Conservation (phyloP, 352 stramenopile genomes). For the Elongisporangium prolatum region DNA sequence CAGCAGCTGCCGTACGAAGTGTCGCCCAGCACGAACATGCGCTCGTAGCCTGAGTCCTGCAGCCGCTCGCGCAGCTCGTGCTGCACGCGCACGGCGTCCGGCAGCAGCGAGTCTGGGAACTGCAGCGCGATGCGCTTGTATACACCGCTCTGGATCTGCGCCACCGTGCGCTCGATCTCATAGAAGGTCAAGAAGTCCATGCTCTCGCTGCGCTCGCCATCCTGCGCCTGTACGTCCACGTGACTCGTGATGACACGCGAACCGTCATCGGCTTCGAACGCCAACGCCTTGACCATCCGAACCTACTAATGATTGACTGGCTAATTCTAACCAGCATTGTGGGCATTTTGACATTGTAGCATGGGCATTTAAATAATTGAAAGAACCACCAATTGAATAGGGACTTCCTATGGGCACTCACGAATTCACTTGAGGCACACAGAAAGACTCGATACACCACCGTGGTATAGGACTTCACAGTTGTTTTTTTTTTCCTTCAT, state of each 20-base stretch:
- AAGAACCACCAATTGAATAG: too few species aligned
- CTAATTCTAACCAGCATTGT: background rate
- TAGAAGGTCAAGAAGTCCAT: constrained; percentile 53
- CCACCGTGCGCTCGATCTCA: constrained; percentile 53
- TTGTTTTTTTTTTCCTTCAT: too few species aligned
- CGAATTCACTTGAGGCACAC: too few species aligned
- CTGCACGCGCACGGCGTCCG: constrained; percentile 86
- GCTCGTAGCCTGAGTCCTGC: constrained; percentile 34
- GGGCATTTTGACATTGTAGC: background rate
- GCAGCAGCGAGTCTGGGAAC: constrained; percentile 93
- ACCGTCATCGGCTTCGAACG: constrained; percentile 80
- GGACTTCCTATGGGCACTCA: too few species aligned
- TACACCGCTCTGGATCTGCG: constrained; percentile 48
- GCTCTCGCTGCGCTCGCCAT: constrained; percentile 41
- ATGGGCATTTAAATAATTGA: constrained; percentile 1
- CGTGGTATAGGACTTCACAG: too few species aligned
- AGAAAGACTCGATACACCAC: too few species aligned
- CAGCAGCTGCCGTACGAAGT: constrained; percentile 95
- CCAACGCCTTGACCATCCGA: constrained; percentile 65
- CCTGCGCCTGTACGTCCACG: constrained; percentile 44
- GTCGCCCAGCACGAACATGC: constrained; percentile 94
- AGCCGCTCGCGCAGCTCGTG: constrained; percentile 48
- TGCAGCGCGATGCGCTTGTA: constrained; percentile 90
- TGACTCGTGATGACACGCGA: constrained; percentile 69
- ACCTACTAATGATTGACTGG: constrained; percentile 2